Percentiles rank a stretch among this genome's conserved stretches.
Conservation (phyloP, 225 moss, liverwort and hornwort species). For the Thuidium tamariscinum region DNA sequence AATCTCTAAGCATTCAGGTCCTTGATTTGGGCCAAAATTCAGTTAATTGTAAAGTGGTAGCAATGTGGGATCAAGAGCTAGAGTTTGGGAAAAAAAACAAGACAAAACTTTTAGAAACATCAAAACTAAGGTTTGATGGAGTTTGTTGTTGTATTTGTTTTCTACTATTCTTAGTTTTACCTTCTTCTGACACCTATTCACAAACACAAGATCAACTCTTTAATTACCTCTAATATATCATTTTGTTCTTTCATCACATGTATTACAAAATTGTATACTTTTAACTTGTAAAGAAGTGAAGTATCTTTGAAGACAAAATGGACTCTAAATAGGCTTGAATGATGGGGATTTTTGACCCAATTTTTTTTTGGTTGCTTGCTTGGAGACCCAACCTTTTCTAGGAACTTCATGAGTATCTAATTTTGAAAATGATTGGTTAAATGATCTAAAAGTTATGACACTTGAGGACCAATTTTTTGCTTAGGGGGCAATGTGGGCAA, state of each 20-base stretch:
- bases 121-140: too few species aligned
- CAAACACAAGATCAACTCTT: too few species aligned
- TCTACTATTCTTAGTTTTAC: too few species aligned
- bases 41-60: too few species aligned
- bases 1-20: neutral
- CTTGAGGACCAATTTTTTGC: neutral
- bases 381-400: too few species aligned
- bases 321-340: neutral
- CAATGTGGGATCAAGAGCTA: too few species aligned
- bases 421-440: neutral
- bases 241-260: neutral
- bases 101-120: too few species aligned
- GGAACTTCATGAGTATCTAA: neutral
- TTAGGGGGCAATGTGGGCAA: accelerated
- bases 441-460: too few species aligned
- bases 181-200: too few species aligned
- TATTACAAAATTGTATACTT: neutral
- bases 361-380: too few species aligned
- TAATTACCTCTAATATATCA: neutral
- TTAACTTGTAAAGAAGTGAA: neutral
- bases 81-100: too few species aligned
- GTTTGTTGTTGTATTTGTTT: too few species aligned
- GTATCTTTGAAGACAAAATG: neutral
- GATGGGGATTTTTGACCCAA: neutral
- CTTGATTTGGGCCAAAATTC: neutral